Evolutionary conservation across 306 rosid species (phyloP).

Genomic region (Notholithocarpus densiflorus): DNA sequence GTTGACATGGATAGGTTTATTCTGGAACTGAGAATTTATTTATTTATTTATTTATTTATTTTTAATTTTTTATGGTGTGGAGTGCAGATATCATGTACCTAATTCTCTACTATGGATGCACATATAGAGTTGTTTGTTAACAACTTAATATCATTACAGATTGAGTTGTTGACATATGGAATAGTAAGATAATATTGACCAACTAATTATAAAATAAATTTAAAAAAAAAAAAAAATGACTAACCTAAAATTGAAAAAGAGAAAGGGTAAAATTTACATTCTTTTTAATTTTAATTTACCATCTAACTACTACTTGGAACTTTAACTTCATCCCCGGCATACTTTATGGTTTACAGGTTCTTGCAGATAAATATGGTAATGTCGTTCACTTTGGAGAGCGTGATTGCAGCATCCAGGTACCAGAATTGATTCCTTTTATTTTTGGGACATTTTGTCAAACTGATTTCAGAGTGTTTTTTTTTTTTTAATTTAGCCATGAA

Average conservation of each 20-base stretch:
- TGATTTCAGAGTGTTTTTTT: background rate
- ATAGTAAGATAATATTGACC: background rate
- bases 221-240: too few species aligned
- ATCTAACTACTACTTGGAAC: background rate
- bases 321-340: constrained; percentile 16
- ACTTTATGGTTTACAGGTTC: constrained; percentile 61
- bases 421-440: constrained; percentile 4
- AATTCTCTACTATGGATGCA: too few species aligned
- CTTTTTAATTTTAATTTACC: background rate
- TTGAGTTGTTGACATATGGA: background rate
- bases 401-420: constrained; percentile 99
- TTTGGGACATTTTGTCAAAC: constrained; percentile 5
- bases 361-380: constrained; percentile 87
- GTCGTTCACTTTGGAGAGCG: constrained; percentile 99
- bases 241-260: background rate
- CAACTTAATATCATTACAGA: too few species aligned
- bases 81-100: too few species aligned
- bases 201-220: too few species aligned
- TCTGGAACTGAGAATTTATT: background rate
- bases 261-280: background rate
- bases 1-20: background rate
- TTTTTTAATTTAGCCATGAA: constrained; percentile 5
- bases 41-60: too few species aligned
- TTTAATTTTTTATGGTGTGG: too few species aligned
- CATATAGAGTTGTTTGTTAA: too few species aligned